phyloP scores from a whole-genome alignment of 352 stramenopile species.

The Globisporangium spiculum region DNA sequence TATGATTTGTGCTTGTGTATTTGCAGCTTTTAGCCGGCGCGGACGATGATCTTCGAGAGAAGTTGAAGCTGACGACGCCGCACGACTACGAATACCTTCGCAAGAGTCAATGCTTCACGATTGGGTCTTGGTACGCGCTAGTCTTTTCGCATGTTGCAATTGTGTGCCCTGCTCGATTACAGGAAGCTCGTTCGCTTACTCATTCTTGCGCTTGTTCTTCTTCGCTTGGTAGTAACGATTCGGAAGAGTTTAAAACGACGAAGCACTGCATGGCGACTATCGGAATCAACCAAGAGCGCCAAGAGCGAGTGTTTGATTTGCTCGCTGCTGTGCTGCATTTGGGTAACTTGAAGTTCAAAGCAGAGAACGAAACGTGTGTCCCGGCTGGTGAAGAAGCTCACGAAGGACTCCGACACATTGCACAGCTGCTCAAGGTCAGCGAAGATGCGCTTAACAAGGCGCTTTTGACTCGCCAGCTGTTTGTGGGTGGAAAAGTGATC shows the following conservation, averaged over 20 bases:
- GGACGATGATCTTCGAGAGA: conserved; percentile 58
- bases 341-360: conserved; percentile 84
- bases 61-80: conserved; percentile 68
- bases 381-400: conserved; percentile 43
- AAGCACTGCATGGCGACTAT: conserved; percentile 87
- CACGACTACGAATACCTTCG: conserved; percentile 87
- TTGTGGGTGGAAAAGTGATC: conserved; percentile 88
- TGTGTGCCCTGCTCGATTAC: not conserved
- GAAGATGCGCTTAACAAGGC: conserved; percentile 69
- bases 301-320: conserved; percentile 86
- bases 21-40: conserved; percentile 71
- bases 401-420: conserved; percentile 58
- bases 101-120: conserved; percentile 84
- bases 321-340: conserved; percentile 84
- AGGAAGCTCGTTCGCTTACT: not conserved
- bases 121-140: conserved; percentile 51
- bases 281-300: conserved; percentile 74
- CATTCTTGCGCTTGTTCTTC: not conserved
- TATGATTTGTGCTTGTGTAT: conserved; percentile 14
- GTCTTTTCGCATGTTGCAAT: not conserved
- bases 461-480: conserved; percentile 80
- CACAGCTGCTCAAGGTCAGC: conserved; percentile 72
- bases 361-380: conserved; percentile 81
- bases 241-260: conserved; percentile 83
- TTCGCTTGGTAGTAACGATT: conserved; percentile 41